Percentiles rank a stretch among this genome's conserved stretches.
Conservation (phyloP, 2,329 filamentous ascomycete species). For the Tolypocladium paradoxum region DNA sequence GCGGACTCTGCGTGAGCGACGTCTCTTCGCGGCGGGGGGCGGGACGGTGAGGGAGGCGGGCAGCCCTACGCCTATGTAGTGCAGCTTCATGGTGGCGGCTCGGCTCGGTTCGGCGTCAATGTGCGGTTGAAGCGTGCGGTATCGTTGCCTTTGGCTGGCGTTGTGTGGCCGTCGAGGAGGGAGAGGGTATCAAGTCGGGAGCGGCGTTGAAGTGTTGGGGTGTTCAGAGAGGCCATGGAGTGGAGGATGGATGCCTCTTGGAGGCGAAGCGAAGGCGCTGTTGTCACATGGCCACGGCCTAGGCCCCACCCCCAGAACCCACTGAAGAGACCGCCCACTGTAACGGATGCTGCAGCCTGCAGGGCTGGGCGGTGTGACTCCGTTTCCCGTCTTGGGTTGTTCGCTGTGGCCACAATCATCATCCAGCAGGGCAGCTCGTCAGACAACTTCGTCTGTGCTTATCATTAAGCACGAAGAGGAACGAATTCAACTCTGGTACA, state of each 20-base stretch:
- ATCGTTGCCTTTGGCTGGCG: background rate
- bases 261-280: background rate
- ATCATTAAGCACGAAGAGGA: no score
- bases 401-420: background rate
- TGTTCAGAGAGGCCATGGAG: background rate
- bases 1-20: background rate
- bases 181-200: background rate
- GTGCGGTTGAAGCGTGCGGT: background rate
- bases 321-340: background rate
- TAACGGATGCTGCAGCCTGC: no score
- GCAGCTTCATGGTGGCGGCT: conserved; percentile 14
- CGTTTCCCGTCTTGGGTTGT: background rate
- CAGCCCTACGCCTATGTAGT: conserved; percentile 70
- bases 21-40: conserved; percentile 7
- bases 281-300: background rate
- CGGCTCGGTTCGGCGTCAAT: background rate
- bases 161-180: background rate
- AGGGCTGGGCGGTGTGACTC: no score
- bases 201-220: background rate
- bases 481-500: background rate
- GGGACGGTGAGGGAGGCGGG: conserved; percentile 12
- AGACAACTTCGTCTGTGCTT: background rate
- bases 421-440: no score
- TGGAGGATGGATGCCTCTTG: no score
- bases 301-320: background rate